Evolutionary conservation across 495 filamentous ascomycete species (phyloP).

Genomic region (Talaromyces thailandensis): DNA sequence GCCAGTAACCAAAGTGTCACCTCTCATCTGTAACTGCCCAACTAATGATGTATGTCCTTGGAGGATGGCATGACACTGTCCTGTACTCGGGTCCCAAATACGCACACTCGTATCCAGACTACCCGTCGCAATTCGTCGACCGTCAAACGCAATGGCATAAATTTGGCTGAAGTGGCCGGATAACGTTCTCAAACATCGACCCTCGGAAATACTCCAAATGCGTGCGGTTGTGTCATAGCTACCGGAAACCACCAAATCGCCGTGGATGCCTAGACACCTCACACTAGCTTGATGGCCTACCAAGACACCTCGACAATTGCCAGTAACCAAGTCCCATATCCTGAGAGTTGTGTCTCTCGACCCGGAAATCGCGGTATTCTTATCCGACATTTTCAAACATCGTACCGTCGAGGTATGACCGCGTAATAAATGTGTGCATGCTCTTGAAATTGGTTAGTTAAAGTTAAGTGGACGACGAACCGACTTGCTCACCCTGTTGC

Average conservation of each 20-base stretch:
- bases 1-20: conserved; percentile 88
- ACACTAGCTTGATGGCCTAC: conserved; percentile 96
- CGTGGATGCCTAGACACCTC: conserved; percentile 89
- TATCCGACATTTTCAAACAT: conserved; percentile 95
- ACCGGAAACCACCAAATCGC: conserved; percentile 89
- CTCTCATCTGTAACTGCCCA: conserved; percentile 93
- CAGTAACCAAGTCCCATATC: conserved; percentile 87
- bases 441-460: conserved; percentile 28
- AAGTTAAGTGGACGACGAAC: background rate
- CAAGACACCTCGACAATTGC: conserved; percentile 81
- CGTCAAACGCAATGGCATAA: conserved; percentile 96
- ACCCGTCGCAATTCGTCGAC: conserved; percentile 85
- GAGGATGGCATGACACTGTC: conserved; percentile 81
- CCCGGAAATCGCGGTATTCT: conserved; percentile 87
- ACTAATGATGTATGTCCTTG: conserved; percentile 96
- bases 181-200: conserved; percentile 78
- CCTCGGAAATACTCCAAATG: conserved; percentile 95
- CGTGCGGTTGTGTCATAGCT: conserved; percentile 96
- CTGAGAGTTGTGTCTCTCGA: conserved; percentile 90
- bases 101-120: conserved; percentile 94
- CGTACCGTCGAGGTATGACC: conserved; percentile 95
- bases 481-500: conserved; percentile 65
- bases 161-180: conserved; percentile 98
- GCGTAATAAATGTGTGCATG: conserved; percentile 71
- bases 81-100: conserved; percentile 90